These are phyloP conservation scores for Rhodotorula glutinis DNA, from an alignment of 1,284 basidiomycete species.

Conservation along the genomic window DNA sequence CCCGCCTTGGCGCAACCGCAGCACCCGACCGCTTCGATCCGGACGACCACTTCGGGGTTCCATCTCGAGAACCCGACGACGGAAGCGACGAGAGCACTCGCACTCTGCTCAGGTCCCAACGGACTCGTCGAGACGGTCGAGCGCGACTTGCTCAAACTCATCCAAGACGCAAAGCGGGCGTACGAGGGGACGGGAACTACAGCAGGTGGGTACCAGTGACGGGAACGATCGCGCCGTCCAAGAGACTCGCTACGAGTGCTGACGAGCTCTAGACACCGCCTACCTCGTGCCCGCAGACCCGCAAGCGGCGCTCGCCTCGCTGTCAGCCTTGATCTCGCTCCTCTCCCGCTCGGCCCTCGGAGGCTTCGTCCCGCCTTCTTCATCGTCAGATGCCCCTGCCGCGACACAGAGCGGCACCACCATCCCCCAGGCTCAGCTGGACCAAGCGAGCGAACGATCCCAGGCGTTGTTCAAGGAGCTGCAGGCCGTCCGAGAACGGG, in stretches of 20 bases:
- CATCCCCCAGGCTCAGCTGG: neutral
- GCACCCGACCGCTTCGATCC: too few species aligned
- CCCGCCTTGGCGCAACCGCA: neutral
- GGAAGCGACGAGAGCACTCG: constrained; percentile 5
- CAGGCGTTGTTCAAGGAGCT: constrained; percentile 4
- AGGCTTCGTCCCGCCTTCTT: constrained; percentile 10
- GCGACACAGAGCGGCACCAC: neutral
- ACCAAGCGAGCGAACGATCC: constrained; percentile 3
- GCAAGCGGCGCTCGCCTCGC: neutral
- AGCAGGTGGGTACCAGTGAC: neutral
- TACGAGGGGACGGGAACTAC: neutral
- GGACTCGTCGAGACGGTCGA: constrained; percentile 5
- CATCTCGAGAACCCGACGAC: neutral
- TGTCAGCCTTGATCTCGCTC: constrained; percentile 9
- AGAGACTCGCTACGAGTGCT: too few species aligned
- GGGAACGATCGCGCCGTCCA: neutral
- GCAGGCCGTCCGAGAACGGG: neutral
- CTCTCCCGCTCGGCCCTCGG: constrained; percentile 18
- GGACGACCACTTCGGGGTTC: neutral
- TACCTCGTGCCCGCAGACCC: neutral
- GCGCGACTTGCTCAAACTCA: neutral
- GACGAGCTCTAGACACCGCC: too few species aligned
- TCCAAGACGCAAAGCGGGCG: neutral
- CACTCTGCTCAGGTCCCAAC: neutral
- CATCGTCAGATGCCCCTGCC: neutral